Evolutionary conservation across 1,284 basidiomycete species (phyloP).

Genomic region (Ganoderma lingzhi): DNA sequence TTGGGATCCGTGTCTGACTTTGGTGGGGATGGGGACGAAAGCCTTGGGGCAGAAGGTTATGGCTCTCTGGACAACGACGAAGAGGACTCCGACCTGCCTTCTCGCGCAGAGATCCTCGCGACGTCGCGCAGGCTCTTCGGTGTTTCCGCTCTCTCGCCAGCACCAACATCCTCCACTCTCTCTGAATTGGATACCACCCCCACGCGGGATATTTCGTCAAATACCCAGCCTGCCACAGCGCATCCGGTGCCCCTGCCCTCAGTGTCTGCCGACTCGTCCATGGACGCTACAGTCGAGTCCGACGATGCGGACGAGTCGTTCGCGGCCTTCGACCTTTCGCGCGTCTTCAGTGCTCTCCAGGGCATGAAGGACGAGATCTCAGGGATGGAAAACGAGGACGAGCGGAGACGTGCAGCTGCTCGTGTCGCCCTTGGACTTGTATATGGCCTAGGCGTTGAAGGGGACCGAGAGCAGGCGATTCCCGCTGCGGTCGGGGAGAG

Average conservation of each 20-base stretch:
- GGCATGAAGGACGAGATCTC: slow-evolving; percentile 79
- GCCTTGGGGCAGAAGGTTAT: slow-evolving; percentile 23
- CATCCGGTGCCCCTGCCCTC: slow-evolving; percentile 7
- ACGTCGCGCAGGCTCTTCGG: slow-evolving; percentile 67
- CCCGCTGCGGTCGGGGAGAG: neutral
- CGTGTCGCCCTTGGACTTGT: slow-evolving; percentile 77
- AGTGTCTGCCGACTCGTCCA: slow-evolving; percentile 16
- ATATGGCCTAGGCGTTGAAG: slow-evolving; percentile 62
- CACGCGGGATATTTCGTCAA: neutral
- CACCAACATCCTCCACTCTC: slow-evolving; percentile 5
- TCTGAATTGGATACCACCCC: slow-evolving; percentile 7
- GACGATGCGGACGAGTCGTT: slow-evolving; percentile 40
- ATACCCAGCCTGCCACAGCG: neutral
- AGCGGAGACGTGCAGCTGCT: slow-evolving; percentile 73
- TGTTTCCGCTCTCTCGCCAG: slow-evolving; percentile 27
- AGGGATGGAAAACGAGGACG: slow-evolving; percentile 67
- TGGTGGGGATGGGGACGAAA: slow-evolving; percentile 38
- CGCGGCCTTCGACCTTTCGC: slow-evolving; percentile 66
- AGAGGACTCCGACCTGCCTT: slow-evolving; percentile 53
- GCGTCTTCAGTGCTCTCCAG: slow-evolving; percentile 68
- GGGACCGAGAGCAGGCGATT: slow-evolving; percentile 7
- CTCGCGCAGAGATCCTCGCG: slow-evolving; percentile 58
- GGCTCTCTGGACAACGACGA: slow-evolving; percentile 38
- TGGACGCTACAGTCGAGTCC: slow-evolving; percentile 32
- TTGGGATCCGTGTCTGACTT: slow-evolving; percentile 59